These are phyloP conservation scores for Terfezia claveryi DNA, from an alignment of 495 filamentous ascomycete genomes.

Conservation along the genomic window DNA sequence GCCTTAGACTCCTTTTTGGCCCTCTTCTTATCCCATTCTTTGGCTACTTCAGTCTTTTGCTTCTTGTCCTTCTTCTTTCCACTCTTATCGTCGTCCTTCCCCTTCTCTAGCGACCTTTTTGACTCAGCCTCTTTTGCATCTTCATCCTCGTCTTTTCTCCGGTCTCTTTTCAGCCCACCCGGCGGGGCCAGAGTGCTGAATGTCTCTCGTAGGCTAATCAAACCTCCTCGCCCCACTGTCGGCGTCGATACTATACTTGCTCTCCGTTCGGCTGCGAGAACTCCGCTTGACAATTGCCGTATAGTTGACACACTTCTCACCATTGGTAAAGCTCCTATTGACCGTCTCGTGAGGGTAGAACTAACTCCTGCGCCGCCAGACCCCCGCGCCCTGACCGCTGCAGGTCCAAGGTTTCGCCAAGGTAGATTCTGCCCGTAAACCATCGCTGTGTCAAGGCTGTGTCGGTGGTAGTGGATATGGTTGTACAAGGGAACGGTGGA, in stretches of 20 bases:
- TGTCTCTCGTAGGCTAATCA: not conserved
- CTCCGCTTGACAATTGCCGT: not conserved
- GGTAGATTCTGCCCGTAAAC: not conserved
- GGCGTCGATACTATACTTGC: not conserved
- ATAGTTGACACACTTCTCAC: not conserved
- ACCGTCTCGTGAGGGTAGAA: not conserved
- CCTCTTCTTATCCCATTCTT: not conserved
- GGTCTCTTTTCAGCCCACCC: not conserved
- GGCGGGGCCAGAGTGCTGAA: not conserved
- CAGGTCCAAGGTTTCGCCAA: not conserved
- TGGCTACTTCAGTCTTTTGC: not conserved
- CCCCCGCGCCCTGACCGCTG: not conserved
- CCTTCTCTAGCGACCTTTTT: not conserved
- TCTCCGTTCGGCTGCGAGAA: not conserved
- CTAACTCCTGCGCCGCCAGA: not conserved
- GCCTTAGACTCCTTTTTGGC: not conserved
- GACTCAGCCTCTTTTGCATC: not conserved
- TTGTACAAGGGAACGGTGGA: no score
- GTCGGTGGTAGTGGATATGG: no score
- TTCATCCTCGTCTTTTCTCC: not conserved
- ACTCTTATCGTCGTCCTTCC: not conserved
- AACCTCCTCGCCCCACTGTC: not conserved
- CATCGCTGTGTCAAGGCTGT: not conserved
- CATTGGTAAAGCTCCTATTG: not conserved
- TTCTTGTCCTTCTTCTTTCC: not conserved